These are phyloP conservation scores for Melaleuca alternifolia DNA, from an alignment of 345 rosid genomes.

Conservation along the genomic window DNA sequence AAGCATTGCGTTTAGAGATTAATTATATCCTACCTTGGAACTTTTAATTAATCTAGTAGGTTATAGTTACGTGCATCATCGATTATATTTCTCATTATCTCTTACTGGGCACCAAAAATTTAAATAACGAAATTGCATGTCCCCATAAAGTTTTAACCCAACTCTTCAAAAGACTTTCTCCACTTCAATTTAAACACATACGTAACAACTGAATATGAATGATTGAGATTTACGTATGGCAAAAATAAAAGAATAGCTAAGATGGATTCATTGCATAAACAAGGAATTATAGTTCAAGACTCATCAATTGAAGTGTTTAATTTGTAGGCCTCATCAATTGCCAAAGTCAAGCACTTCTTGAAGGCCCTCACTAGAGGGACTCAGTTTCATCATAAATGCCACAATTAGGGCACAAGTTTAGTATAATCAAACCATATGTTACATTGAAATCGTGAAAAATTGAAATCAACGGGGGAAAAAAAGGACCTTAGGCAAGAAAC, in stretches of 20 bases:
- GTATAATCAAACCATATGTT: not conserved
- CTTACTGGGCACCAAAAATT: not conserved
- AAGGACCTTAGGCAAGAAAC: not conserved
- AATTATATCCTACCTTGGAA: not conserved
- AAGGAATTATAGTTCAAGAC: not conserved
- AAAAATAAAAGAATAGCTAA: not conserved
- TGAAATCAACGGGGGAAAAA: not conserved
- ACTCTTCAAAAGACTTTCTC: not conserved
- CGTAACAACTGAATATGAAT: not conserved
- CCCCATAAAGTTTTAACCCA: not conserved
- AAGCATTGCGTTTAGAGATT: not conserved
- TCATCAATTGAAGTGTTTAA: not conserved
- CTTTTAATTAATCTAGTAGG: not conserved
- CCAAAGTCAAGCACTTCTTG: not conserved
- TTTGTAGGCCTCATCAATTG: not conserved
- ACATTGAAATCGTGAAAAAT: not conserved
- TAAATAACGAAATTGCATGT: not conserved
- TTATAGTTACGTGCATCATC: not conserved
- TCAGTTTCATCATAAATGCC: not conserved
- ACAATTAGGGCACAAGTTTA: not conserved
- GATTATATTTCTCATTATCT: not conserved
- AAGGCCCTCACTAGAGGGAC: not conserved
- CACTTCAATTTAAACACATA: not conserved
- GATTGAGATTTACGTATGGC: not conserved
- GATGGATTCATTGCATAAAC: not conserved